Evolutionary conservation across 805 yeast genomes (phyloP).

Genomic region (Saccharomycopsis schoenii): DNA sequence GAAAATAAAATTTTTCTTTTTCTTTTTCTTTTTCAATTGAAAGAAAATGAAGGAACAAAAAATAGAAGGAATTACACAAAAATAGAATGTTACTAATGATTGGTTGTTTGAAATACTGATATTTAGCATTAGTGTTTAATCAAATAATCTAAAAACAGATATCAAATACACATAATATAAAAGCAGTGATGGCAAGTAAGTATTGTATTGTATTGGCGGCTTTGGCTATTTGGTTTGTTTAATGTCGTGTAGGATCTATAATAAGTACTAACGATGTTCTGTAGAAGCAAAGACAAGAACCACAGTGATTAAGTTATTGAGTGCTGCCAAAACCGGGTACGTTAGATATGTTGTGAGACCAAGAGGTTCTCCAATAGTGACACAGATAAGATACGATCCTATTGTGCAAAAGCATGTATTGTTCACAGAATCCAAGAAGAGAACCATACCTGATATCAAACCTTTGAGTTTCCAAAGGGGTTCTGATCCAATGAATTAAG

Average conservation of each 20-base stretch:
- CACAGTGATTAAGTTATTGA: constrained; percentile 75
- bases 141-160: too few species aligned
- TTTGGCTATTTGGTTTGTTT: too few species aligned
- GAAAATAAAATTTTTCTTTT: background rate
- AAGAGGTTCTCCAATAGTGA: constrained; percentile 69
- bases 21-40: background rate
- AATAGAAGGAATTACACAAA: background rate
- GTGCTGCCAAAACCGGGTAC: constrained; percentile 86
- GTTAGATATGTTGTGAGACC: constrained; percentile 73
- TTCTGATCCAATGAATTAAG: constrained; percentile 2
- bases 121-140: too few species aligned
- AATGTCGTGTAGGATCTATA: too few species aligned
- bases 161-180: background rate
- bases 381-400: constrained; percentile 82
- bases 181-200: background rate
- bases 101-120: background rate
- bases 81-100: background rate
- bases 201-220: background rate
- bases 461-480: constrained; percentile 39
- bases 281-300: constrained; percentile 49
- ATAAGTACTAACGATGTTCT: background rate
- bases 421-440: constrained; percentile 79
- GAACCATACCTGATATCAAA: constrained; percentile 55
- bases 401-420: constrained; percentile 79
- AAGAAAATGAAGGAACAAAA: background rate